Percentiles rank a stretch among this genome's conserved stretches.
These are phyloP conservation scores for Passiflora organensis DNA, from an alignment of 345 rosid species.

Conservation along the genomic window DNA sequence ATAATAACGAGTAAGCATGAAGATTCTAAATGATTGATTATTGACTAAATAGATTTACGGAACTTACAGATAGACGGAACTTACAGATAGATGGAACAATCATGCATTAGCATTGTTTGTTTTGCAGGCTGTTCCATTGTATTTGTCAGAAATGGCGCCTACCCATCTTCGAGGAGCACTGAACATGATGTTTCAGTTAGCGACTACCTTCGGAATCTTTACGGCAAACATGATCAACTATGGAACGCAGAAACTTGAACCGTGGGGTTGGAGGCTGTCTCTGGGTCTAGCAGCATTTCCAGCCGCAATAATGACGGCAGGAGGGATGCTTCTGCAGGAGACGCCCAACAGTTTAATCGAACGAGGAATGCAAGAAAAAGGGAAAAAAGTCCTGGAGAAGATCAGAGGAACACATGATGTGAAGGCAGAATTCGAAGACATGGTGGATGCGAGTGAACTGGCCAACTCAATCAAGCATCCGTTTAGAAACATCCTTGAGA, in stretches of 20 bases:
- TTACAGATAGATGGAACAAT: no score
- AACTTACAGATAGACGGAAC: no score
- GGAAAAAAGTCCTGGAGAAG: constrained; percentile 56
- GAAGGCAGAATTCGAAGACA: constrained; percentile 75
- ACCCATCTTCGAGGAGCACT: constrained; percentile 87
- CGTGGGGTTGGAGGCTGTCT: constrained; percentile 98
- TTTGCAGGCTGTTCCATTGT: constrained; percentile 71
- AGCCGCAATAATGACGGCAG: constrained; percentile 71
- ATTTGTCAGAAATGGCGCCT: constrained; percentile 93
- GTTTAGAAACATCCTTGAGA: constrained; percentile 69
- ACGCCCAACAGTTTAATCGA: constrained; percentile 91
- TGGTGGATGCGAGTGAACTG: constrained; percentile 78
- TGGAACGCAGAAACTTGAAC: constrained; percentile 69
- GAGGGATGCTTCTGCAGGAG: constrained; percentile 71
- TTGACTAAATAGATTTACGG: no score
- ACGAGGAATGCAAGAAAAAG: constrained; percentile 50
- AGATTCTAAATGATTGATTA: no score
- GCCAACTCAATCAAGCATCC: constrained; percentile 85
- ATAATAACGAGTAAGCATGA: no score
- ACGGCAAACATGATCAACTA: constrained; percentile 88
- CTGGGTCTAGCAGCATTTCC: constrained; percentile 85
- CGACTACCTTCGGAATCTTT: constrained; percentile 82
- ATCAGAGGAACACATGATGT: constrained; percentile 73
- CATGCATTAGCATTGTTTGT: no score
- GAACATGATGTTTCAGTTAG: constrained; percentile 92